These are phyloP conservation scores for Chrysoporthe austroafricana DNA, from an alignment of 2,329 filamentous ascomycete genomes.

Conservation along the genomic window DNA sequence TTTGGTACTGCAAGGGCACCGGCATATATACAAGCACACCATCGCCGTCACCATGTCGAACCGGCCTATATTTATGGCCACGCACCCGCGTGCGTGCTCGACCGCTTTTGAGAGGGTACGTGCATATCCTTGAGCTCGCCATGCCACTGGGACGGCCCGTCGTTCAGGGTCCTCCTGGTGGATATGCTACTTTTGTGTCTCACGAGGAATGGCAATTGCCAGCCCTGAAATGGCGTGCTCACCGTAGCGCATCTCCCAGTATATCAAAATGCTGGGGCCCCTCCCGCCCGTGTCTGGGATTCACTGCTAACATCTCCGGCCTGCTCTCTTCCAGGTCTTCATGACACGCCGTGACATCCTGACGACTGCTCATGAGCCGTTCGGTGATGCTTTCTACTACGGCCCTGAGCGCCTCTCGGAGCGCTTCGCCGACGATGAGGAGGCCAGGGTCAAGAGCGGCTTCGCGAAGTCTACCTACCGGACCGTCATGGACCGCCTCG, in stretches of 20 bases:
- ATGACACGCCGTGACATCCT: conserved; percentile 88
- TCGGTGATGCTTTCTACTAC: conserved; percentile 95
- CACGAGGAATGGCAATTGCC: conserved; percentile 18
- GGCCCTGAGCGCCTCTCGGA: conserved; percentile 84
- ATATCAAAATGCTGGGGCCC: not conserved
- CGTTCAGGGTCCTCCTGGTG: conserved; percentile 20
- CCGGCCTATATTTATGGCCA: conserved; percentile 89
- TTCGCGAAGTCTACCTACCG: conserved; percentile 73
- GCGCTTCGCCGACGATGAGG: conserved; percentile 73
- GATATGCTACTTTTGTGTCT: conserved; percentile 2
- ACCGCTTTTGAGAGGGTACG: conserved; percentile 94
- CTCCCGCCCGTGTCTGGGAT: not conserved
- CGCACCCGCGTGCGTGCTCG: conserved; percentile 92
- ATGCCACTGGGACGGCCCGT: conserved; percentile 13
- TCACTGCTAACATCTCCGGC: conserved; percentile 4
- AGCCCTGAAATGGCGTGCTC: conserved; percentile 28
- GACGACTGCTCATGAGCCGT: conserved; percentile 89
- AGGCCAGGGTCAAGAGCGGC: conserved; percentile 61
- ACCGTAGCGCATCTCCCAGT: conserved; percentile 14
- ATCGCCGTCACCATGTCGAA: conserved; percentile 62
- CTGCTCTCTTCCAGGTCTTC: conserved; percentile 70
- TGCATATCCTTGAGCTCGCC: conserved; percentile 30
- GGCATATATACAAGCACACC: conserved; percentile 21
- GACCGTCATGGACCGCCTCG: conserved; percentile 77
- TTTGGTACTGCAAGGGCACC: not conserved